These are phyloP conservation scores for Phylloporus sp. DNA, from an alignment of 768 basidiomycete genomes.

Conservation along the genomic window DNA sequence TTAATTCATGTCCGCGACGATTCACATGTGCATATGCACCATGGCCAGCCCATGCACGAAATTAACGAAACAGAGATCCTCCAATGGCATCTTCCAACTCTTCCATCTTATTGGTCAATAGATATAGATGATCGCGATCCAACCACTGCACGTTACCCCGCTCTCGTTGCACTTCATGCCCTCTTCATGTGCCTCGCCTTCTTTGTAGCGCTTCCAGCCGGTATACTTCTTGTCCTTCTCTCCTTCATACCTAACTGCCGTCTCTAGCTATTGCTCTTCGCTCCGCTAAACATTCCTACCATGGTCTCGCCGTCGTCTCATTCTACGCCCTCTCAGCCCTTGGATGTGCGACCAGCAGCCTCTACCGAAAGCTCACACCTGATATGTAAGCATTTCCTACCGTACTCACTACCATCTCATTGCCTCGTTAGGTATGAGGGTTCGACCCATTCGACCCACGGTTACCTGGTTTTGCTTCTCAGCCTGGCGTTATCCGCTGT, in stretches of 20 bases:
- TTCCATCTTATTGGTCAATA: conserved; percentile 77
- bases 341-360: conserved; percentile 60
- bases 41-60: conserved; percentile 46
- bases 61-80: conserved; percentile 78
- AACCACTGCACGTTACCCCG: conserved; percentile 49
- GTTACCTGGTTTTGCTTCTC: conserved; percentile 50
- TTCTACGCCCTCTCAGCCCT: conserved; percentile 61
- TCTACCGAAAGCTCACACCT: conserved; percentile 77
- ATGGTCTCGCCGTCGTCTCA: conserved; percentile 48
- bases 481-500: conserved; percentile 42
- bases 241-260: not conserved
- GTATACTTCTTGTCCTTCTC: conserved; percentile 41
- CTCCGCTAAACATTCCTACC: conserved; percentile 65
- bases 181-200: conserved; percentile 73
- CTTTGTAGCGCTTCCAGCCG: conserved; percentile 75
- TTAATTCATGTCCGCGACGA: conserved; percentile 19
- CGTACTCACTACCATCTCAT: conserved; percentile 6
- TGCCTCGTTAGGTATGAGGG: conserved; percentile 57
- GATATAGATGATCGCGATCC: conserved; percentile 58
- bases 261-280: conserved; percentile 71
- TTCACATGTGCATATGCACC: conserved; percentile 44
- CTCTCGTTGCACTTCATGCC: conserved; percentile 70
- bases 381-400: conserved; percentile 57
- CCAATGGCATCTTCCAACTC: conserved; percentile 60
- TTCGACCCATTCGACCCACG: conserved; percentile 56